Base-by-base conservation (phyloP, 2,329 filamentous ascomycete genomes). In the Mycocentrospora acerina region DNA sequence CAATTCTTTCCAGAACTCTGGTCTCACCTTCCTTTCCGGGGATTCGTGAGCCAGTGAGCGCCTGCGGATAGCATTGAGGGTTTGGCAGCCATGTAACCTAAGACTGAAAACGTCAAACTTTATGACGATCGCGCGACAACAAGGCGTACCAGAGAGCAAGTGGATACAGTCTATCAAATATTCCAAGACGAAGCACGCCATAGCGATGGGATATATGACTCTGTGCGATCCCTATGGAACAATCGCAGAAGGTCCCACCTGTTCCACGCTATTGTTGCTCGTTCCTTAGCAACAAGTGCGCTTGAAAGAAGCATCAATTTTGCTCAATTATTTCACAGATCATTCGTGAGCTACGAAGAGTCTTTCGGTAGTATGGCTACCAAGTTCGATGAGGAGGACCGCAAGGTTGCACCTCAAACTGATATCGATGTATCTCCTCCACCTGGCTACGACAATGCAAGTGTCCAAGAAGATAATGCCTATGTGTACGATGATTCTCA, bases 401-500 rank as follows among this genome's bases (percentile, higher is more conserved):
- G 40, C 24, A 57, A 57, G 37, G 48, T 51, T n/a, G 51, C 44
- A 24, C 42, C 37, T 12, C 41, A 44, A 13, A 37, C 36, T 24
- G 41, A 41, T 17, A 40, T 49, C 19, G 50, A 49, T n/a, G 32
- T 34, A n/a, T 28, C 39, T 7, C n/a, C 53, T 3, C 37, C 42
- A 7, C 55, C 55, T 2, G 39, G 45, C 2, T 51, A 55, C 10
- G 50, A 52, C 8, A 43, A 58, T 25, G 60, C 40, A 13, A 53
- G 50, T 13, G 56, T 64, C 1, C 55, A 64, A 33, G 53, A 57
- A n/a, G 61, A 66, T 27, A 57, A 63, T 6, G 56, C 53, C 2
- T 66, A 62, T 35, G 49, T 53, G 11, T 66, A 58, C 38, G 49
- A 57, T 16, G 62, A 66, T 17, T 57, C 51, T 3, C 53, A 60